Base-by-base conservation (phyloP, 2,329 filamentous ascomycete genomes). In the Dactylella cylindrospora region DNA sequence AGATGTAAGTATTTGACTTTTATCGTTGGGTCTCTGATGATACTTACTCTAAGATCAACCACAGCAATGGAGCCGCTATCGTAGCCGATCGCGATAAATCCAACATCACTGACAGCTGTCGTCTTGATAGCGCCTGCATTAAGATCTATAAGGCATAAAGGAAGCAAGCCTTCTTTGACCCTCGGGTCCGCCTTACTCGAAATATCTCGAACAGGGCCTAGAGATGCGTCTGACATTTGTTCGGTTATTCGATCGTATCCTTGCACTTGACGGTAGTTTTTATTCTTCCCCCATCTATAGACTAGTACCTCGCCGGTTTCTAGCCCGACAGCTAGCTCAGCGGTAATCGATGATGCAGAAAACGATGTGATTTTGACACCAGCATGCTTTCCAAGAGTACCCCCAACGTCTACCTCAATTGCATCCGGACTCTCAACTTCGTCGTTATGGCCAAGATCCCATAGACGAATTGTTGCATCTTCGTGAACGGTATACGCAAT, bases 361-460 rank as follows among this genome's bases (percentile, higher is more conserved):
- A 57, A 15, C 2, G 45, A n/a, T 1, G 87, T 84, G 75, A 97
- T 83, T 41, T 85, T 89, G 74, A 91, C 85, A n/a, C 81, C 77
- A 0, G 85, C 84, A 7, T 96, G 80, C 39, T 88, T 84, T 9
- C 96, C 77, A 3, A 97, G 77, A 1, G 91, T 88, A 65, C 88
- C 81, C 5, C 87, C 85, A 29, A 97, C 77, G 69, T 98, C 91
- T 4, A 95, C 83, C 74, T 98, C 91, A 19, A 97, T 76, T 47
- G 88, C 79, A 3, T 78, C 77, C 9, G 82, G 79, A 69, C 97
- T 97, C 72, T 98, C 93, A 44, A 98, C 86, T 69, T 96, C 88
- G 70, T 98, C 93, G 10, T 83, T 87, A 69, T 95, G 87, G 0
- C 93, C 93, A 15, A 85, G 82, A 73, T 98, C 93, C 90, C 90